Evolutionary conservation across 228 moss, liverwort and hornwort genomes (phyloP).

Genomic region (Sphagnum fallax): DNA sequence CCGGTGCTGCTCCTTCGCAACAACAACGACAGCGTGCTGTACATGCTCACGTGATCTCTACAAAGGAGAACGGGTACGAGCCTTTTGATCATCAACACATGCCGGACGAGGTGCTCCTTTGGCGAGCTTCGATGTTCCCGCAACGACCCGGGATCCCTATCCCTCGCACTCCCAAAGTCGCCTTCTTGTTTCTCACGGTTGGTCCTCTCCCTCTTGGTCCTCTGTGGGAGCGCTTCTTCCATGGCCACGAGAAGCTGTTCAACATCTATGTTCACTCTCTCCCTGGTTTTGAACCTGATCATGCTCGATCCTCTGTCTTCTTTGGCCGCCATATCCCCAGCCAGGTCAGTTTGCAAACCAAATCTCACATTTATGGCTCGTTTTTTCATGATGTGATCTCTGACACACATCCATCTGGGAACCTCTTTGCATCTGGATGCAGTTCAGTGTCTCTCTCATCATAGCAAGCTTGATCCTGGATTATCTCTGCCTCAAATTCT

Average conservation of each 20-base stretch:
- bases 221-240: slow-evolving; percentile 84
- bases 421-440: background rate
- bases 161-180: slow-evolving; percentile 62
- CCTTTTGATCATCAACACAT: slow-evolving; percentile 31
- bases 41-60: slow-evolving; percentile 24
- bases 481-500: background rate
- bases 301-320: slow-evolving; percentile 64
- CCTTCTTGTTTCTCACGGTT: slow-evolving; percentile 87
- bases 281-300: slow-evolving; percentile 51
- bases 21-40: slow-evolving; percentile 13
- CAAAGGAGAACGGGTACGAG: slow-evolving; percentile 21
- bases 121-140: slow-evolving; percentile 83
- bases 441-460: background rate
- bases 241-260: slow-evolving; percentile 40
- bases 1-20: slow-evolving; percentile 8
- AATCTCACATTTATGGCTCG: too few relatives aligned
- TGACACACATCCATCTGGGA: background rate
- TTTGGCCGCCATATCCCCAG: slow-evolving; percentile 78
- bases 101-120: slow-evolving; percentile 70
- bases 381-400: too few relatives aligned
- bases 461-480: background rate
- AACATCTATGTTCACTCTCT: slow-evolving; percentile 70
- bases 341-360: slow-evolving; percentile 40
- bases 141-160: slow-evolving; percentile 51
- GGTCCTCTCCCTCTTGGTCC: slow-evolving; percentile 72